Base-by-base conservation (phyloP, 805 yeast species). In the Zygosaccharomyces bailii region DNA sequence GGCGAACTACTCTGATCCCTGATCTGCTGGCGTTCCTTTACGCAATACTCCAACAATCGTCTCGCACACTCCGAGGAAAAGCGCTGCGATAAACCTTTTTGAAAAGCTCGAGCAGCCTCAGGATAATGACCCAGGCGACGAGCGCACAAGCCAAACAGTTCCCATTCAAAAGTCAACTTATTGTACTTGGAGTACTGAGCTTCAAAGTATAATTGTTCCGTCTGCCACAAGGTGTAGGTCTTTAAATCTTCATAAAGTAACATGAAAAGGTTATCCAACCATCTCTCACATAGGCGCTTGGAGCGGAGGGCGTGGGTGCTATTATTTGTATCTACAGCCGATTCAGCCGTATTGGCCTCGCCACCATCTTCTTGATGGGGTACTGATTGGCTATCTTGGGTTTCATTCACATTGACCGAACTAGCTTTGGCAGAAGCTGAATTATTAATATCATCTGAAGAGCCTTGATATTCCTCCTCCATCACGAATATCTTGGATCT, bases 161-260 rank as follows among this genome's bases (percentile, higher is more conserved):
- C 96, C 96, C 97, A 90, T 65, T 90, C 97, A 45, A 84, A 69
- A 0, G 96, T 81, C 21, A 83, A 70, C 60, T 86, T 89, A 55
- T 78, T 79, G 63, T 84, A 85, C 34, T 79, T 81, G 63, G 87
- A 73, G 64, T 87, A 86, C 62, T 88, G 96, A 4, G 95, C 87
- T 63, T 85, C 89, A 68, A 85, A 84, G 65, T 91, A 96, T 50
- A 89, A 78, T 53, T 77, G 76, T 62, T 93, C 96, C 0, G 96
- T 89, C 62, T 89, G 90, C 93, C 96, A 91, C 74, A 87, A 77
- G 1, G 96, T 88, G 62, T 86, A 91, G 1, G 86, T 80, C 57
- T 85, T 73, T 56, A 86, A 72, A 60, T 86, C 95, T 48, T 84
- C 90, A 57, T 80, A 86, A 23, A 86, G 65, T 1, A 81, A 72